Evolutionary conservation across 176 grass and related monocot genomes (phyloP).

Genomic region (Paspalum notatum): DNA sequence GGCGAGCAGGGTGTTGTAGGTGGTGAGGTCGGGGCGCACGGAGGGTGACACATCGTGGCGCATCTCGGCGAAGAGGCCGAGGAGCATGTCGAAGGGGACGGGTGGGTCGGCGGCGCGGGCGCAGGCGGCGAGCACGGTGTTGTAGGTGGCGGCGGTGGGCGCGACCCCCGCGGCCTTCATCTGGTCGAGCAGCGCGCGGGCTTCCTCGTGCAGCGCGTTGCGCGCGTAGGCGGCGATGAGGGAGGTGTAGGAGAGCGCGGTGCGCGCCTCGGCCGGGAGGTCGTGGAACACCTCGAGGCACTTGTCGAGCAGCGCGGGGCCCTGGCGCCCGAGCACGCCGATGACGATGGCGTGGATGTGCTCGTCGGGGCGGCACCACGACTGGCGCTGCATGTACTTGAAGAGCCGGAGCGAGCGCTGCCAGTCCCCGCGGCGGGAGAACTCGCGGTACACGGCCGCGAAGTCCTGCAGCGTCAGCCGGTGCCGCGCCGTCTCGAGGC

Average conservation of each 20-base stretch:
- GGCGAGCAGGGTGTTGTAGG: slow-evolving; percentile 90
- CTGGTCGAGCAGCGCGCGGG: slow-evolving; percentile 72
- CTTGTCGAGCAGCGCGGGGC: slow-evolving; percentile 78
- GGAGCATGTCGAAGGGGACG: slow-evolving; percentile 73
- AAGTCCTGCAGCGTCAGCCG: slow-evolving; percentile 83
- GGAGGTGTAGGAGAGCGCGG: slow-evolving; percentile 94
- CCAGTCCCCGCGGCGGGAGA: slow-evolving; percentile 91
- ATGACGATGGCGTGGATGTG: slow-evolving; percentile 96
- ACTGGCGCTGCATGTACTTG: slow-evolving; percentile 96
- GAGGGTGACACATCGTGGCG: slow-evolving; percentile 74
- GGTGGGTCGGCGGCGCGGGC: slow-evolving; percentile 73
- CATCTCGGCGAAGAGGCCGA: slow-evolving; percentile 93
- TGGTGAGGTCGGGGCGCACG: slow-evolving; percentile 81
- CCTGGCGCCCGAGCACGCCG: slow-evolving; percentile 86
- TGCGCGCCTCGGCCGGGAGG: slow-evolving; percentile 56
- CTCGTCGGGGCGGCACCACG: slow-evolving; percentile 98
- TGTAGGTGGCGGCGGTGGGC: slow-evolving; percentile 89
- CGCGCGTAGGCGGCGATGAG: slow-evolving; percentile 88
- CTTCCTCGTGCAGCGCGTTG: slow-evolving; percentile 74
- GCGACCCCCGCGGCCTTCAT: slow-evolving; percentile 73
- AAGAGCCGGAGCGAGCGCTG: slow-evolving; percentile 91
- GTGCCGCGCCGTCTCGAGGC: slow-evolving; percentile 75
- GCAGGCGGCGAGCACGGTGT: slow-evolving; percentile 80
- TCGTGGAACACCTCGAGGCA: slow-evolving; percentile 70
- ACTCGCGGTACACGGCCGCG: slow-evolving; percentile 77